Conservation (phyloP, 768 basidiomycete species). For the Boletellus sp. region DNA sequence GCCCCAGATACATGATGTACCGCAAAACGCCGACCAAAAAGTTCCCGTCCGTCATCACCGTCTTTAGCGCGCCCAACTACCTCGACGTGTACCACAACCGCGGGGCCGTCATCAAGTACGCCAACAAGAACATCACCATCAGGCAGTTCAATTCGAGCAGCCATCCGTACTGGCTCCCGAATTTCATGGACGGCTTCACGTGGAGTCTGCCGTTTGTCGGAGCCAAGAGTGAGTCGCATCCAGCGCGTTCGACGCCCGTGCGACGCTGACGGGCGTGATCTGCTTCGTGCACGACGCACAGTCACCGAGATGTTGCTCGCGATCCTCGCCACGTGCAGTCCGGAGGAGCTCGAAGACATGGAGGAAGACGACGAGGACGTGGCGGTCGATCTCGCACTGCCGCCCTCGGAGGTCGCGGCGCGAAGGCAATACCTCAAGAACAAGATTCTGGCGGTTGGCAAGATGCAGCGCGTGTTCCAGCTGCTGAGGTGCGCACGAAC, state of each 20-base stretch:
- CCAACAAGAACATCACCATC: slow-evolving; percentile 95
- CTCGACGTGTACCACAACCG: slow-evolving; percentile 97
- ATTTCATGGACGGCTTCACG: slow-evolving; percentile 98
- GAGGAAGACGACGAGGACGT: slow-evolving; percentile 38
- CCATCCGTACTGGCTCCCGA: slow-evolving; percentile 95
- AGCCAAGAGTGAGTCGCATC: slow-evolving; percentile 78
- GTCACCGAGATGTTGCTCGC: slow-evolving; percentile 98
- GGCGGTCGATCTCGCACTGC: slow-evolving; percentile 27
- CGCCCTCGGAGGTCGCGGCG: slow-evolving; percentile 43
- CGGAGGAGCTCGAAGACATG: slow-evolving; percentile 85
- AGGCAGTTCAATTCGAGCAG: slow-evolving; percentile 77
- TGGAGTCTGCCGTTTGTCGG: slow-evolving; percentile 99
- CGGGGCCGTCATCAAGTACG: slow-evolving; percentile 95
- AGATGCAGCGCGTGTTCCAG: slow-evolving; percentile 88
- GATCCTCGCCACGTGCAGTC: slow-evolving; percentile 87
- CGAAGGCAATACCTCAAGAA: slow-evolving; percentile 81
- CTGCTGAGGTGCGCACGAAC: slow-evolving; percentile 62
- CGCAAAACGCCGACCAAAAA: slow-evolving; percentile 92
- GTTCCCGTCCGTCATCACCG: slow-evolving; percentile 96
- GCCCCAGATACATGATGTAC: slow-evolving; percentile 81
- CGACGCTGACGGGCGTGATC: neutral
- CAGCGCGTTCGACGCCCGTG: neutral
- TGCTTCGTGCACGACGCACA: slow-evolving; percentile 28
- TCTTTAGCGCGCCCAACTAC: slow-evolving; percentile 97
- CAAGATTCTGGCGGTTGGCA: slow-evolving; percentile 90